Conservation (phyloP, 2,329 filamentous ascomycete species). For the Hypoxylon sp. region DNA sequence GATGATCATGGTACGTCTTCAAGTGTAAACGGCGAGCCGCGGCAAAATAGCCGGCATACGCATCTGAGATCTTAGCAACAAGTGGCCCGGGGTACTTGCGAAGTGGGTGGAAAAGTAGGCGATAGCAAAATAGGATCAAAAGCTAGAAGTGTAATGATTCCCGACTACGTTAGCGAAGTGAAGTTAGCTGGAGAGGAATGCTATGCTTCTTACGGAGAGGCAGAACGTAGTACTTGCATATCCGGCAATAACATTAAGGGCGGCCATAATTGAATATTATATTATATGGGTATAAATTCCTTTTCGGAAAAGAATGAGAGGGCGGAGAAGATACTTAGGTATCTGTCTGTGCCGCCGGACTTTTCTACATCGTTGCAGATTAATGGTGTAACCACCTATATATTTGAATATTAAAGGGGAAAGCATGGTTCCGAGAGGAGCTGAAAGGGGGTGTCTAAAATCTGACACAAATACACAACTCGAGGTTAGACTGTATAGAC, state of each 20-base stretch:
- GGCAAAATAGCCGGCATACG: constrained; percentile 10
- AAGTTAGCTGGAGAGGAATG: not conserved
- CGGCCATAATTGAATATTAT: not conserved
- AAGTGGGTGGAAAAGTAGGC: constrained; percentile 12
- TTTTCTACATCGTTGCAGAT: not conserved
- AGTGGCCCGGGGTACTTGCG: constrained; percentile 19
- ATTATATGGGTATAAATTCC: not conserved
- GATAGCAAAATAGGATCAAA: not conserved
- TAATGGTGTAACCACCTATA: not conserved
- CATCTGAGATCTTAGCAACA: constrained; percentile 8
- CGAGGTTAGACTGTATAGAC: not conserved
- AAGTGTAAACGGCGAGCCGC: constrained; percentile 1
- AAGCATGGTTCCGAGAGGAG: not conserved
- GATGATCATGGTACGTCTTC: constrained; percentile 2
- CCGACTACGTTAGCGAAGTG: not conserved
- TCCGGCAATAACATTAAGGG: not conserved
- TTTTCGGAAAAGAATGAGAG: not conserved
- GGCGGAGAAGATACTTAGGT: not conserved
- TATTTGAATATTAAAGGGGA: not conserved
- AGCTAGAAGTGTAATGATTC: not conserved
- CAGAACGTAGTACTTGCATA: not conserved
- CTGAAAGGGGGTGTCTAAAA: not conserved
- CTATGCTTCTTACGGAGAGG: not conserved
- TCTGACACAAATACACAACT: not conserved
- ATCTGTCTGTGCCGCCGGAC: not conserved